phyloP scores from a whole-genome alignment of 208 protist genomes.

The Lotmaria passim region DNA sequence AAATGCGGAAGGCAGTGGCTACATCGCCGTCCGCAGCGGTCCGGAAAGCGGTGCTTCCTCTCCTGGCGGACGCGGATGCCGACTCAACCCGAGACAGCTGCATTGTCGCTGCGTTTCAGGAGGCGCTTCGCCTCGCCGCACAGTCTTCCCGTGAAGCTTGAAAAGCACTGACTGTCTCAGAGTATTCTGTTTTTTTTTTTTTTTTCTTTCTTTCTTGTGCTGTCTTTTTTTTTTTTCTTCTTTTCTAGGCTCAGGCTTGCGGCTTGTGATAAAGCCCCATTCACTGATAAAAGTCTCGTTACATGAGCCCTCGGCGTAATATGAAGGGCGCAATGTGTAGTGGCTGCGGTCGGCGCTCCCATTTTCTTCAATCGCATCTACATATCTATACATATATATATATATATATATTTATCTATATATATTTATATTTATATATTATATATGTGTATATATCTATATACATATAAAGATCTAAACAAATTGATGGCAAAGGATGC shows the following conservation, averaged over 20 bases:
- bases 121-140: constrained; percentile 27
- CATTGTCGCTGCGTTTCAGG: constrained; percentile 29
- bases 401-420: too few species aligned
- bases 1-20: constrained; percentile 21
- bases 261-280: neutral
- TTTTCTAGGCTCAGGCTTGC: too few species aligned
- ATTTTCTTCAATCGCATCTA: too few species aligned
- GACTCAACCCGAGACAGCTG: neutral
- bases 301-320: too few species aligned
- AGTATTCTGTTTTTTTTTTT: neutral
- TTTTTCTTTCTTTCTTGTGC: neutral
- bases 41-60: constrained; percentile 6
- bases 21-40: constrained; percentile 26
- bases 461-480: too few species aligned
- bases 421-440: too few species aligned
- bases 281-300: too few species aligned
- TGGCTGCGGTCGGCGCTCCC: too few species aligned
- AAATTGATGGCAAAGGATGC: neutral
- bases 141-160: constrained; percentile 3
- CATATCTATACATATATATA: too few species aligned
- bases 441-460: too few species aligned
- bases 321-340: too few species aligned
- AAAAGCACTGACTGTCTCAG: neutral
- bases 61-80: constrained; percentile 4
- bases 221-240: neutral